Evolutionary conservation across 1,284 basidiomycete species (phyloP), one percentile per base, ranked within the genome.

Genomic region (Inonotus hispidus): DNA sequence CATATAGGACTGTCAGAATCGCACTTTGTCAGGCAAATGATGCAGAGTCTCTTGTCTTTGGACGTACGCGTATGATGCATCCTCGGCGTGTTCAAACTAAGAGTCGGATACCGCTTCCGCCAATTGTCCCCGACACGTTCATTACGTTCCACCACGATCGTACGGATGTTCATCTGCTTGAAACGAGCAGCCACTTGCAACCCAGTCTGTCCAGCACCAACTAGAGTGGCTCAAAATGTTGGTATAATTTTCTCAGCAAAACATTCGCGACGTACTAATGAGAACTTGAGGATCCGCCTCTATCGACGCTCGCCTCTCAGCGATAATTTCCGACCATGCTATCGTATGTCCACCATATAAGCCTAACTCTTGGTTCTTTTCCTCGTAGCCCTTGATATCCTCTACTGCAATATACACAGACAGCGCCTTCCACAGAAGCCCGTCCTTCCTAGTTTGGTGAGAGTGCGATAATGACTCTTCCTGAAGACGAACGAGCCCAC

Each of bases 171-270:
- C 71, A 84, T 77, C 57, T 80, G 75, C 50, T 76, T 76, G 62
- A 84, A 78, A 11, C 80, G 74, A 14, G 82, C 81, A 10, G 80
- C 82, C 8, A 79, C 66, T 27, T 75, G 76, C 14, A 85, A 70
- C 0, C 82, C 83, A 10, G 75, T 79, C 65, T 85, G 83, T 0
- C 82, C 82, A 6, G 72, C 82, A 3, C 83, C 83, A 47, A 85
- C 77, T 77, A 52, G 11, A 47, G n/a, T 27, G 23, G 39, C 21
- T n/a, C 21, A 14, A 19, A 35, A 21, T 32, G 5, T 52, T 43
- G 38, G 27, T 19, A 47, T 43, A 29, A 19, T 29, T 32, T 38
- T 3, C n/a, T n/a, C n/a, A 19, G n/a, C 25, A 32, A n/a, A n/a
- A 21, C 43, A 45, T 11, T 45, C 21, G 14, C 11, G 16, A 60